Percentiles rank a stretch among this genome's conserved stretches.
These are phyloP conservation scores for Botrytis porri DNA, from an alignment of 2,329 filamentous ascomycete genomes.

Conservation along the genomic window DNA sequence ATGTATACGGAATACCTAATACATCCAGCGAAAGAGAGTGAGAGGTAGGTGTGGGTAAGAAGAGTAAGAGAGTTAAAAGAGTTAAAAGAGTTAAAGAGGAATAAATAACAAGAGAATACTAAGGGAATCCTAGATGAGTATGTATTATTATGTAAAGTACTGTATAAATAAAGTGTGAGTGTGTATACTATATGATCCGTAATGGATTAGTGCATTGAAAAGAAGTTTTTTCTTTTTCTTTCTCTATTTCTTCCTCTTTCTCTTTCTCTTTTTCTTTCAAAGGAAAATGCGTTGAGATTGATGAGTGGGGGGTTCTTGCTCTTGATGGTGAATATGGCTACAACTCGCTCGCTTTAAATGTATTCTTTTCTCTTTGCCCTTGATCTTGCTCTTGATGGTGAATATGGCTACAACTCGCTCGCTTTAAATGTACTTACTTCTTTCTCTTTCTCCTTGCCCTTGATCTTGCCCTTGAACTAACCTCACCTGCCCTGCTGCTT, in stretches of 20 bases:
- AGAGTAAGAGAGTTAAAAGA: no score
- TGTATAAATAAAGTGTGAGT: background rate
- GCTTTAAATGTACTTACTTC: background rate
- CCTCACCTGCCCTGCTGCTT: background rate
- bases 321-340: no score
- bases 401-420: background rate
- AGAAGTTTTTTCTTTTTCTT: background rate
- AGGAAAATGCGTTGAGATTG: background rate
- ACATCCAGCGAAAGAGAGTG: no score
- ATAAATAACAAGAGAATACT: background rate
- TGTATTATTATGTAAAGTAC: background rate
- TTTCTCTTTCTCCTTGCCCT: background rate
- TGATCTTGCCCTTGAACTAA: background rate
- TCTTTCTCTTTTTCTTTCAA: background rate
- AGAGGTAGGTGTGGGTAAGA: background rate
- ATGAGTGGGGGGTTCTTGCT: background rate
- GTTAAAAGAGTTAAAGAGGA: background rate
- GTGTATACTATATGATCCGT: background rate
- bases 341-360: no score
- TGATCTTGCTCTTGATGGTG: background rate
- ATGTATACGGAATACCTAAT: no score
- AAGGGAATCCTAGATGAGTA: background rate
- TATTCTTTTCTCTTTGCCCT: no score
- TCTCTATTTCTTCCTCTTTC: no score
- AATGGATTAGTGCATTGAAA: background rate